Percentiles rank a stretch among this genome's conserved stretches.
Evolutionary conservation across 2,329 filamentous ascomycete species (phyloP).

Genomic region (Penicillium sp.): DNA sequence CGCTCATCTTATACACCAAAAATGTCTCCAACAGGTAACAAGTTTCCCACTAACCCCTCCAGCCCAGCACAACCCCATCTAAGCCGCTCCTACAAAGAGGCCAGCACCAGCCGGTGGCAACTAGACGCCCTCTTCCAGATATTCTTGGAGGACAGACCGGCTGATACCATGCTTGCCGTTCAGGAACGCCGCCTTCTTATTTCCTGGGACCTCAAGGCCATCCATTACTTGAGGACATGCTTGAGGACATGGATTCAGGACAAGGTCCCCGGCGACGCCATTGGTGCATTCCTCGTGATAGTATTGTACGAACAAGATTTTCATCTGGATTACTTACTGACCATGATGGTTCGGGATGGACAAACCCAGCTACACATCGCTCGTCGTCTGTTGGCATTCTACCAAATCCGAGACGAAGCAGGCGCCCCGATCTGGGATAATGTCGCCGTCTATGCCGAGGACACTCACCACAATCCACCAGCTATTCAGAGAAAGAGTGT

Average conservation of each 20-base stretch:
- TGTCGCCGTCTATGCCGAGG: neutral
- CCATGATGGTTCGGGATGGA: neutral
- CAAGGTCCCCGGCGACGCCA: neutral
- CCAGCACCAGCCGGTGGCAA: conserved; percentile 3
- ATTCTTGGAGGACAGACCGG: neutral
- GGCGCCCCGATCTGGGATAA: conserved; percentile 1
- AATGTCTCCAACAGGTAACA: conserved; percentile 1
- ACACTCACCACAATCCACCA: neutral
- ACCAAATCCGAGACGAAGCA: conserved; percentile 2
- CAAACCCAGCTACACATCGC: neutral
- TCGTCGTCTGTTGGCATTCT: neutral
- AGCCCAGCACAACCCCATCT: neutral
- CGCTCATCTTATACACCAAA: neutral
- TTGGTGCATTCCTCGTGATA: conserved; percentile 7
- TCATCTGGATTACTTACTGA: conserved; percentile 2
- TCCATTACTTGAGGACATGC: neutral
- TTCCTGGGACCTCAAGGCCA: conserved; percentile 6
- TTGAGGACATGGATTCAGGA: neutral
- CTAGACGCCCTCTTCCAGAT: neutral
- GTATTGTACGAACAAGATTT: conserved; percentile 5
- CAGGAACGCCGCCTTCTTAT: neutral
- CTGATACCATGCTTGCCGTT: neutral
- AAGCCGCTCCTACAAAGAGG: neutral
- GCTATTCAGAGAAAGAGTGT: too few relatives aligned
- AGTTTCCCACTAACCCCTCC: neutral